Evolutionary conservation across 2,329 filamentous ascomycete species (phyloP).

Genomic region (Ophiostoma novo-ulmi): DNA sequence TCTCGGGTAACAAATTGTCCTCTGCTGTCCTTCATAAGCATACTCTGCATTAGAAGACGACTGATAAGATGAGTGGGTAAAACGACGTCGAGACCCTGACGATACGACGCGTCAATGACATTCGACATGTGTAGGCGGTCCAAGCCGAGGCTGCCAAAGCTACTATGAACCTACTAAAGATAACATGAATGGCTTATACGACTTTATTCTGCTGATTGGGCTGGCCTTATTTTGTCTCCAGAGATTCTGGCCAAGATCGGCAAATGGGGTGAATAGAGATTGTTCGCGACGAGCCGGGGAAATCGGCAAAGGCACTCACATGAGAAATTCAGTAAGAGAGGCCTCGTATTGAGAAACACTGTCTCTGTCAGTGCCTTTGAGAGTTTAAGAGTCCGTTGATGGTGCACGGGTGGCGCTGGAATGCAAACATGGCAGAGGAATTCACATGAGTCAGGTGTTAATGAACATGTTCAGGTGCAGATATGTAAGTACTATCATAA

Average conservation of each 20-base stretch:
- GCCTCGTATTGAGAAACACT: not conserved
- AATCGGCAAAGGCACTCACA: not conserved
- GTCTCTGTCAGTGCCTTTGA: not conserved
- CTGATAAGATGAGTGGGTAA: not conserved
- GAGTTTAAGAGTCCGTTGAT: not conserved
- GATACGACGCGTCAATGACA: not conserved
- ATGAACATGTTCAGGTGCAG: not conserved
- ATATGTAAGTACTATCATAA: not conserved
- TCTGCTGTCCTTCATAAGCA: not conserved
- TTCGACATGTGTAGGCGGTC: not conserved
- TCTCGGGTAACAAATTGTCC: not conserved
- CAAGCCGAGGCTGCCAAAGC: not conserved
- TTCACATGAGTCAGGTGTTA: not conserved
- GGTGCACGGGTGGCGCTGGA: not conserved
- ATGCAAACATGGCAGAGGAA: not conserved
- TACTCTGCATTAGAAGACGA: too few relatives aligned
- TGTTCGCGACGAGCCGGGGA: not conserved
- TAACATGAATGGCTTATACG: not conserved
- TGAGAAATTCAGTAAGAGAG: not conserved
- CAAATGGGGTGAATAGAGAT: not conserved
- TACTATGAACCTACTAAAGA: too few relatives aligned
- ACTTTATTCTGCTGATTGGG: not conserved
- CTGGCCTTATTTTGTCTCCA: not conserved
- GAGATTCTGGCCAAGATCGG: not conserved
- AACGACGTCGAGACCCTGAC: not conserved